Percentiles rank a stretch among this genome's conserved stretches.
These are phyloP conservation scores for Abrus precatorius DNA, from an alignment of 306 rosid species.

Conservation along the genomic window DNA sequence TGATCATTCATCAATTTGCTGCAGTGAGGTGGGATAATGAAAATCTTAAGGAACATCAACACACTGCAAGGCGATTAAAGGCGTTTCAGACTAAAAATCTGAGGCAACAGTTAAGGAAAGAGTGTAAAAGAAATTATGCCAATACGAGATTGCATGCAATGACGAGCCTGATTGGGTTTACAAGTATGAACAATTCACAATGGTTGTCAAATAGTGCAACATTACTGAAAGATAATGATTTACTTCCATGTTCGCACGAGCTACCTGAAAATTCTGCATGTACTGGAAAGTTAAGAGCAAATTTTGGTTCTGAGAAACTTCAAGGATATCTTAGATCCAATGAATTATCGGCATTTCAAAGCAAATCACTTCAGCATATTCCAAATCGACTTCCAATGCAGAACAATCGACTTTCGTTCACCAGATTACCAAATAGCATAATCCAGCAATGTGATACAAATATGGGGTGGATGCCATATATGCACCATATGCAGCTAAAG, in stretches of 20 bases:
- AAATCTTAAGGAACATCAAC: slow-evolving; percentile 30
- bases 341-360: not conserved
- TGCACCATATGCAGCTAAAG: slow-evolving; percentile 26
- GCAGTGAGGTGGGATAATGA: slow-evolving; percentile 27
- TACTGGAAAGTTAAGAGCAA: slow-evolving; percentile 13
- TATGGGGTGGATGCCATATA: slow-evolving; percentile 13
- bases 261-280: not conserved
- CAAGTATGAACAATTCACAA: slow-evolving; percentile 3
- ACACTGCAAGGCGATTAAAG: slow-evolving; percentile 39
- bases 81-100: slow-evolving; percentile 29
- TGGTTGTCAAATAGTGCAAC: not conserved
- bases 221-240: slow-evolving; percentile 30
- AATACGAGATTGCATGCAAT: not conserved
- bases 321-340: slow-evolving; percentile 5
- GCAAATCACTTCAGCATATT: slow-evolving; percentile 20
- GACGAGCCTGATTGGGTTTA: not conserved
- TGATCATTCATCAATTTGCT: slow-evolving; percentile 35
- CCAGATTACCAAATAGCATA: not conserved
- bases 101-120: slow-evolving; percentile 32
- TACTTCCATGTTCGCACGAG: slow-evolving; percentile 20
- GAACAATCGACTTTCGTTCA: slow-evolving; percentile 19
- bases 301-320: slow-evolving; percentile 20
- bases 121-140: slow-evolving; percentile 9
- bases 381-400: slow-evolving; percentile 30
- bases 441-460: slow-evolving; percentile 40